Evolutionary conservation across 2,329 filamentous ascomycete genomes (phyloP).

Genomic region (Neodidymelliopsis sp.): DNA sequence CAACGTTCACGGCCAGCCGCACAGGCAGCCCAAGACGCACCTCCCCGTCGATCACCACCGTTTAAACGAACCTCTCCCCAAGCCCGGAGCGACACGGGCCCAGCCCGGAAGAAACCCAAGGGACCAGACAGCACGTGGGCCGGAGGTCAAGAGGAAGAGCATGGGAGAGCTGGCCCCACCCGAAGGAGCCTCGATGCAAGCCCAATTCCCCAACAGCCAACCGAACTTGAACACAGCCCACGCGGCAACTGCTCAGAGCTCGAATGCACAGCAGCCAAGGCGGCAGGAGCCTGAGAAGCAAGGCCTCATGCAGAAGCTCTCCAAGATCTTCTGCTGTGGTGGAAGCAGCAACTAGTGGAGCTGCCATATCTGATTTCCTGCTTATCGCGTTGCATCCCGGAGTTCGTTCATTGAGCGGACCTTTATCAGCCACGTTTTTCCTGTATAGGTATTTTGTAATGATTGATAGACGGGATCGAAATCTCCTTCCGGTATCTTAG

Average conservation of each 20-base stretch:
- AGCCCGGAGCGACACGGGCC: constrained; percentile 69
- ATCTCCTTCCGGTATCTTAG: constrained; percentile 43
- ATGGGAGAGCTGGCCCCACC: constrained; percentile 81
- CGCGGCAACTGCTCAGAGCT: constrained; percentile 56
- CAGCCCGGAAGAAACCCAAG: constrained; percentile 49
- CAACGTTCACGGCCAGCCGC: constrained; percentile 78
- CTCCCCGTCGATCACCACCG: constrained; percentile 54
- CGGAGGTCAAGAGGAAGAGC: constrained; percentile 70
- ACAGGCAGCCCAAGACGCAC: constrained; percentile 65
- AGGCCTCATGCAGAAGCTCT: constrained; percentile 89
- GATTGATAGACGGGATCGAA: constrained; percentile 51
- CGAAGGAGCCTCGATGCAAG: constrained; percentile 83
- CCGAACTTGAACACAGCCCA: constrained; percentile 72
- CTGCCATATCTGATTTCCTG: constrained; percentile 26
- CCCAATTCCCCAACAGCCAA: constrained; percentile 95
- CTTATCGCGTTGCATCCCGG: constrained; percentile 44
- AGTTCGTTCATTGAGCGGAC: constrained; percentile 46
- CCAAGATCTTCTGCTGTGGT: constrained; percentile 89
- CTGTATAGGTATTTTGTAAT: constrained; percentile 53
- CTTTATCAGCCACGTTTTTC: constrained; percentile 41
- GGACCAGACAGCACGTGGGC: constrained; percentile 34
- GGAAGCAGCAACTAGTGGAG: constrained; percentile 37
- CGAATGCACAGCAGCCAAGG: constrained; percentile 61
- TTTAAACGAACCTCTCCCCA: constrained; percentile 58
- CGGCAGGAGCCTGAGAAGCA: constrained; percentile 69